These are phyloP conservation scores for Claviceps cyperi DNA, from an alignment of 2,329 filamentous ascomycete species.

Conservation along the genomic window DNA sequence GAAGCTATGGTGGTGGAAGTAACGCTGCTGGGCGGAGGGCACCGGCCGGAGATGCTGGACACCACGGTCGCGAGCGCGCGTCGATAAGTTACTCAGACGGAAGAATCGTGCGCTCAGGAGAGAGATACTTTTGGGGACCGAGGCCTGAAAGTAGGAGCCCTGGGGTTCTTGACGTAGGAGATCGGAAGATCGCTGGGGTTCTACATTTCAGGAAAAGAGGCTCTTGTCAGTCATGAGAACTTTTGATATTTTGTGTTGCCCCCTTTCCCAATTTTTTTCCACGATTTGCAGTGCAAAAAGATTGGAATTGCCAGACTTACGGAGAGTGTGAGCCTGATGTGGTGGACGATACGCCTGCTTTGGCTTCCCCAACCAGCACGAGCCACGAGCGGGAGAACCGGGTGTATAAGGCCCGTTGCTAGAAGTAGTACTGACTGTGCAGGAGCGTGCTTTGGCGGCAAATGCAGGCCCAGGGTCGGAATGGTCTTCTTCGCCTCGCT, in stretches of 20 bases:
- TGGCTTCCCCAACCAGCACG: conserved; percentile 2
- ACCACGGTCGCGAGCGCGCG: conserved; percentile 7
- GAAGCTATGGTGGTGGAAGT: conserved; percentile 9
- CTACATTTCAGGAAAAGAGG: neutral
- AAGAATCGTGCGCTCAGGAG: conserved; percentile 8
- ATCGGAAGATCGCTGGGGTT: conserved; percentile 3
- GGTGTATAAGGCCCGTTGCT: conserved; percentile 16
- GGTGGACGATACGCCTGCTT: neutral
- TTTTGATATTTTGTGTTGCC: neutral
- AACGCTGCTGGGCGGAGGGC: neutral
- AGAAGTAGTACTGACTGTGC: conserved; percentile 17
- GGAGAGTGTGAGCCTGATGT: neutral
- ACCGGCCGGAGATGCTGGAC: neutral
- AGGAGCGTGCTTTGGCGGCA: conserved; percentile 14
- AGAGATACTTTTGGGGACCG: conserved; percentile 5
- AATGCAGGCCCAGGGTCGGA: conserved; percentile 17
- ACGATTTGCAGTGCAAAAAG: neutral
- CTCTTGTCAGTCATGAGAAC: neutral
- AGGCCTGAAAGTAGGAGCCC: conserved; percentile 5
- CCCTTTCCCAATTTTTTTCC: neutral
- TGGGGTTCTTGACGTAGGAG: conserved; percentile 1
- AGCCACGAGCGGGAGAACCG: conserved; percentile 8
- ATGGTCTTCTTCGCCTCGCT: conserved; percentile 23
- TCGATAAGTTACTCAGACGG: conserved; percentile 12
- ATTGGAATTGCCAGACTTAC: neutral